Base-by-base conservation (phyloP, 352 stramenopile species). In the Phytophthora rubi region DNA sequence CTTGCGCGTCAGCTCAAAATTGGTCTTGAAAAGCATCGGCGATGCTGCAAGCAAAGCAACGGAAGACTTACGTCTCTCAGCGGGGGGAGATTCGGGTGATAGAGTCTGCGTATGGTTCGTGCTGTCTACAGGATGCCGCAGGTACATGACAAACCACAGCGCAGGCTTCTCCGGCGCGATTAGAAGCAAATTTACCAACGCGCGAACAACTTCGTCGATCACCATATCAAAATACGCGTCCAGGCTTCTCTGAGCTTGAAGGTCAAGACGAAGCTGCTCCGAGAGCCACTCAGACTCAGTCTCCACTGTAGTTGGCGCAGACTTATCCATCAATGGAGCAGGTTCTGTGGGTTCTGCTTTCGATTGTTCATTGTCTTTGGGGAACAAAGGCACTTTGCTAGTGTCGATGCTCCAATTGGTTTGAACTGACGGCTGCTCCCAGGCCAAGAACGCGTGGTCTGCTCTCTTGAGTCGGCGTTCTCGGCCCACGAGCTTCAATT, bases 1-100 rank as follows among this genome's bases (percentile, higher is more conserved):
- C 39, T 85, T 89, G 30, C 71, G 76, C 33, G 77, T 74, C 21
- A 92, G 68, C 59, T 92, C 84, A 30, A 83, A 85, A 67, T 88
- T 90, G 9, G 77, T 90, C 60, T 79, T 81, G 71, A 89, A 85
- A 33, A 89, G 74, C 9, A 81, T 51, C 18, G 74, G 63, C 2
- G 69, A 73, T 48, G 53, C 53, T 21, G 63, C 42, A 16, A 44
- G 32, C 26, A 69, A 61, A 0, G 45, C 59, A 39, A 65, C 66
- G 10, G 58, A 70, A 49, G 66, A 73, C 12, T 66, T 64, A 1
- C 53, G 59, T 5, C 56, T 35, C 1, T 30, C 7, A 64, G 10
- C 53, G 8, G 23, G 10, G 52, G 48, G 32, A 15, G 33, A 28
- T 7, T 65, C 12, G 21, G 44, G 7, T 18, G 21, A 8, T 30